phyloP scores from a whole-genome alignment of 2,329 filamentous ascomycete species.

The Parascedosporium putredinis region DNA sequence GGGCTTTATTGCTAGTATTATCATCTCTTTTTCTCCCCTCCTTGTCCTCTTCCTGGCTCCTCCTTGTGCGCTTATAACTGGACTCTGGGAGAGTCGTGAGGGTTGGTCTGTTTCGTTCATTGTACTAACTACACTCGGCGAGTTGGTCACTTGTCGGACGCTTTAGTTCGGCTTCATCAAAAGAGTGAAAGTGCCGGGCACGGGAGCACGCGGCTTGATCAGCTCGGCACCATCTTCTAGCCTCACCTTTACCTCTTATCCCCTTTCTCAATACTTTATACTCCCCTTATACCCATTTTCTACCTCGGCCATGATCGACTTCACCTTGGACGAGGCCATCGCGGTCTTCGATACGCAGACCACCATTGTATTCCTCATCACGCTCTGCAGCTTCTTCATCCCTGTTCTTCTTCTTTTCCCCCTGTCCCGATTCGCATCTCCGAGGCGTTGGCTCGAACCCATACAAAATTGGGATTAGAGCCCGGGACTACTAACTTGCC shows the following conservation, averaged over 20 bases:
- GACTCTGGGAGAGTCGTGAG: neutral
- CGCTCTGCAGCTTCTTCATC: slow-evolving; percentile 38
- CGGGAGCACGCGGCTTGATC: too few species aligned
- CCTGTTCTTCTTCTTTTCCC: slow-evolving; percentile 45
- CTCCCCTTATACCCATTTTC: neutral
- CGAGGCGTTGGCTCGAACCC: slow-evolving; percentile 45
- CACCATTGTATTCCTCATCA: slow-evolving; percentile 30
- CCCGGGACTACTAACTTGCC: slow-evolving; percentile 1
- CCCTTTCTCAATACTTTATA: too few species aligned
- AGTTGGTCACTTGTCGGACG: too few species aligned
- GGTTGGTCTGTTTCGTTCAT: neutral
- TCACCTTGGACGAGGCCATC: slow-evolving; percentile 13
- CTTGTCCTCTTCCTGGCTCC: neutral
- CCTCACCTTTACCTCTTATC: too few species aligned
- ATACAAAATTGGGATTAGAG: slow-evolving; percentile 32
- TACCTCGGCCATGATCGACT: slow-evolving; percentile 12
- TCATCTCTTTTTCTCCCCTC: neutral
- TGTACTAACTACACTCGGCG: neutral
- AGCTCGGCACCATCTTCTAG: too few species aligned
- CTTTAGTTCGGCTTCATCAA: too few species aligned
- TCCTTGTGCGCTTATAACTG: neutral
- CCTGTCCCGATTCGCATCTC: slow-evolving; percentile 40
- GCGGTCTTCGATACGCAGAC: slow-evolving; percentile 20
- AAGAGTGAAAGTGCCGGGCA: too few species aligned
- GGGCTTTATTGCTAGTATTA: neutral